Evolutionary conservation across 2,329 filamentous ascomycete species (phyloP), one percentile per base, ranked within the genome.

Genomic region (Aspergillus sp.): DNA sequence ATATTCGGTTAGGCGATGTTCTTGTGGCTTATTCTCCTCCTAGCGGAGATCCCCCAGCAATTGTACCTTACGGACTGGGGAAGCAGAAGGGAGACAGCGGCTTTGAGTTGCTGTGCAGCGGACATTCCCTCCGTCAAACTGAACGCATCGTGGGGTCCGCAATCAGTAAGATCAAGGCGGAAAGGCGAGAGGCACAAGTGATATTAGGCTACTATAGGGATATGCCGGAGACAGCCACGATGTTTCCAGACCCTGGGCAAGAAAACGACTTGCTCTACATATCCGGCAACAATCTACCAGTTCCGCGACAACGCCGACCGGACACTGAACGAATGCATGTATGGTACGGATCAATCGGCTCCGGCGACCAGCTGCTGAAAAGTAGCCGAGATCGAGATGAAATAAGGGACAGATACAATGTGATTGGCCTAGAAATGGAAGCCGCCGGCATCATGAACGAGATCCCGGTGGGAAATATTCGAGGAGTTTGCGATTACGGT

Each of bases 1-100:
- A 76, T 57, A 77, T 76, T 12, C 69, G 74, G 3, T 66, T 77
- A n/a, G 74, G 74, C 1, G 71, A 76, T 59, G 65, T 77, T 0
- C 66, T 77, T 5, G 70, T 77, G 1, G 68, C 63, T 6, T 45
- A 72, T 2, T 48, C 44, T 36, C 45, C 30, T 36, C 57, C 67
- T 0, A 51, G 65, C 0, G 62, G 64, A 0, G 64, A 71, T 0
- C 64, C 57, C 15, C 56, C 71, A 0, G 71, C 63, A 0, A 42
- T 75, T 0, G 45, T 76, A 1, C 62, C 71, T 0, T 77, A 76
- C 26, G 67, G 71, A 1, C 50, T 75, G 0, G 74, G 74, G 0
- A 75, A 73, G 38, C 72, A 76, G 17, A 72, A 55, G 2, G 58
- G 48, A 3, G 55, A 67, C 8, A 36, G 22, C 12, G 67, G 65